Conservation (phyloP, 2,329 filamentous ascomycete genomes). For the Conoideocrella luteorostrata region DNA sequence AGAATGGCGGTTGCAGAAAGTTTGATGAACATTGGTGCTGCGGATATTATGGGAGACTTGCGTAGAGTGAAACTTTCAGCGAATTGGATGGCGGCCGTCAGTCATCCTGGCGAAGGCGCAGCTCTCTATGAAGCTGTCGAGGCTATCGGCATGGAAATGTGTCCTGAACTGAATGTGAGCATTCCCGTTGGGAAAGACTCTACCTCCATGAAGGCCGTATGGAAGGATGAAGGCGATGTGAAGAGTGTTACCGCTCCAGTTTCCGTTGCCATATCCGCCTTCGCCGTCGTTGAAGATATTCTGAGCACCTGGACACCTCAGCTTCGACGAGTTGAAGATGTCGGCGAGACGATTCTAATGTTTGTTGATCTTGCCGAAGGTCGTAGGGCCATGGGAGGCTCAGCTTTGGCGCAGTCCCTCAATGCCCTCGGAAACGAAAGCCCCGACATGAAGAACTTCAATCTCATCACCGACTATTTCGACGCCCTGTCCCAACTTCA, state of each 20-base stretch:
- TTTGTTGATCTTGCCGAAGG: constrained; percentile 86
- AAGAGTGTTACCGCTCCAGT: constrained; percentile 91
- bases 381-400: constrained; percentile 78
- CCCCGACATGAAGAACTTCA: constrained; percentile 78
- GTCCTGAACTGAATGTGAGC: constrained; percentile 80
- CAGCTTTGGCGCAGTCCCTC: constrained; percentile 83
- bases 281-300: constrained; percentile 75
- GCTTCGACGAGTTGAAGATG: constrained; percentile 73
- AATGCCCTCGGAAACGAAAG: constrained; percentile 77
- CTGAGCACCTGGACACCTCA: constrained; percentile 91
- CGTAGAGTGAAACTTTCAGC: constrained; percentile 81
- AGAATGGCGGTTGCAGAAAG: constrained; percentile 95
- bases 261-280: constrained; percentile 85
- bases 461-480: constrained; percentile 82
- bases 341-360: constrained; percentile 81
- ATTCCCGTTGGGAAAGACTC: constrained; percentile 98
- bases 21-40: constrained; percentile 86
- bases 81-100: constrained; percentile 99
- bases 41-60: constrained; percentile 61
- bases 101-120: constrained; percentile 85
- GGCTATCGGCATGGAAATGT: constrained; percentile 87
- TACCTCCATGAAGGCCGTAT: constrained; percentile 97
- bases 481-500: constrained; percentile 69
- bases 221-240: constrained; percentile 64
- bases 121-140: constrained; percentile 90